Evolutionary conservation across 2,329 filamentous ascomycete genomes (phyloP).

Genomic region (Colletotrichum liriopes): DNA sequence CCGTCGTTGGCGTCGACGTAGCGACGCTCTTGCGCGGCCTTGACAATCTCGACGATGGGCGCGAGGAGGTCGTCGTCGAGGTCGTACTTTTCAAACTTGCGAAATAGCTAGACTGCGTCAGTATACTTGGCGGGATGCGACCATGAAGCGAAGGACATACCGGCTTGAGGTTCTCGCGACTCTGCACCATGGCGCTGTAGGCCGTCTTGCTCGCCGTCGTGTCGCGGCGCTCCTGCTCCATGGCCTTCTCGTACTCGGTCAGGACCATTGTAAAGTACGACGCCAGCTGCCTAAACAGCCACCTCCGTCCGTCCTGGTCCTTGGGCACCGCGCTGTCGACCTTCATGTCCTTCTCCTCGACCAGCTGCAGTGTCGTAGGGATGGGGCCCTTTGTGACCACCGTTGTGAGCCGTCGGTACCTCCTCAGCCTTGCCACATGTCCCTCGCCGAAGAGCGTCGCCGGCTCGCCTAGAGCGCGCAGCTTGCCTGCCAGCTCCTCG

Average conservation of each 20-base stretch:
- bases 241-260: constrained; percentile 85
- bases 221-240: constrained; percentile 75
- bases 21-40: constrained; percentile 88
- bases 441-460: constrained; percentile 85
- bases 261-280: constrained; percentile 99
- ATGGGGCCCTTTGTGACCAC: constrained; percentile 83
- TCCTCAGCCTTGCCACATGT: constrained; percentile 76
- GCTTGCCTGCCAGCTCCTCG: constrained; percentile 76
- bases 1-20: constrained; percentile 98
- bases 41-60: constrained; percentile 91
- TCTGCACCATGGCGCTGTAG: constrained; percentile 87
- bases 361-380: constrained; percentile 84
- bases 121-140: constrained; percentile 16
- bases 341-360: constrained; percentile 92
- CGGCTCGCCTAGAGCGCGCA: constrained; percentile 83
- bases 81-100: constrained; percentile 86
- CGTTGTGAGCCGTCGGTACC: constrained; percentile 78
- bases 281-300: constrained; percentile 88
- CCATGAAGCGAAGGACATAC: constrained; percentile 54
- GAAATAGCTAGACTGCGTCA: constrained; percentile 75
- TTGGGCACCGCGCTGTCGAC: constrained; percentile 75
- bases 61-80: constrained; percentile 84
- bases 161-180: constrained; percentile 88
- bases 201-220: constrained; percentile 87
- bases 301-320: constrained; percentile 76